Percentiles rank a stretch among this genome's conserved stretches.
Conservation (phyloP, 371 early-diverging fungal genomes). For the Thermomucor indicae-seudaticae region DNA sequence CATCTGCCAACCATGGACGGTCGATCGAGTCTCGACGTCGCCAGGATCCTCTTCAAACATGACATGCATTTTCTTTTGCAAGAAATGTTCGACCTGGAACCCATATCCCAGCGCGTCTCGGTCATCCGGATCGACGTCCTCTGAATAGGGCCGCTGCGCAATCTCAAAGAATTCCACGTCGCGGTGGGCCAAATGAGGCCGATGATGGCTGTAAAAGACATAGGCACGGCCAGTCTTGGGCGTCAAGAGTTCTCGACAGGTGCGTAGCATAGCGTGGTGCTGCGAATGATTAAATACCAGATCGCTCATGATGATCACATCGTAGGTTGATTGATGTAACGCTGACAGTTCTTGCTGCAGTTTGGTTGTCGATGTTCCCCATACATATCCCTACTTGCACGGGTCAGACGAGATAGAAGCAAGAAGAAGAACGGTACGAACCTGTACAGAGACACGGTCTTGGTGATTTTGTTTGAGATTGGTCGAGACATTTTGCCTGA, state of each 20-base stretch:
- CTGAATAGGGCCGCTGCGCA: slow-evolving; percentile 50
- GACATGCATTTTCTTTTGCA: slow-evolving; percentile 64
- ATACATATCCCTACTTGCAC: slow-evolving; percentile 66
- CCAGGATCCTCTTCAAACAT: slow-evolving; percentile 93
- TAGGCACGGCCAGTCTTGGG: slow-evolving; percentile 56
- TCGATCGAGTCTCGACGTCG: slow-evolving; percentile 72
- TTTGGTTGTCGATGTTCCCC: slow-evolving; percentile 71
- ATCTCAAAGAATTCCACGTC: slow-evolving; percentile 82
- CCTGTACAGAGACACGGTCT: slow-evolving; percentile 16
- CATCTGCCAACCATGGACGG: slow-evolving; percentile 77
- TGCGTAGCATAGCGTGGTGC: slow-evolving; percentile 65
- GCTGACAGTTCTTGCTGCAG: slow-evolving; percentile 35
- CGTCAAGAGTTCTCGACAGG: slow-evolving; percentile 59
- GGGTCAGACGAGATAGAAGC: slow-evolving; percentile 1
- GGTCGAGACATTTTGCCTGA: slow-evolving; percentile 59
- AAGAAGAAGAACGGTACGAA: slow-evolving; percentile 5
- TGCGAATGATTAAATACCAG: slow-evolving; percentile 91
- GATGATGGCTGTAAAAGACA: slow-evolving; percentile 69
- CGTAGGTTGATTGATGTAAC: slow-evolving; percentile 50
- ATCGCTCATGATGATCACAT: slow-evolving; percentile 85
- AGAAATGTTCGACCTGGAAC: slow-evolving; percentile 67
- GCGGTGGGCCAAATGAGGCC: slow-evolving; percentile 67
- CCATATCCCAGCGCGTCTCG: slow-evolving; percentile 58
- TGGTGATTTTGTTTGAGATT: slow-evolving; percentile 29
- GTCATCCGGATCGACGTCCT: slow-evolving; percentile 43